Evolutionary conservation across 2,329 filamentous ascomycete genomes (phyloP).

Genomic region (Penicillium sp.): DNA sequence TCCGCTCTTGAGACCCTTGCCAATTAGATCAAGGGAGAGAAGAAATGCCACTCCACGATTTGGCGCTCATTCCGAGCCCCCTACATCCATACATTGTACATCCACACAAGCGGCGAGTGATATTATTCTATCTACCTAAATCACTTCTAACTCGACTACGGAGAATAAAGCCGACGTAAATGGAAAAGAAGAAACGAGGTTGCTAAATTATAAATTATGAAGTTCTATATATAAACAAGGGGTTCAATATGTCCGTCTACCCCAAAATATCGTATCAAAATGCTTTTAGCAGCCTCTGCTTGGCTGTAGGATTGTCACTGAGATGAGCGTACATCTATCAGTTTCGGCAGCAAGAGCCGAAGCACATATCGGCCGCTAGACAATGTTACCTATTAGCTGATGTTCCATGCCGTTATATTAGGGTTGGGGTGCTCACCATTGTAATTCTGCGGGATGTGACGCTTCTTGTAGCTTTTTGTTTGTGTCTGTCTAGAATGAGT

Average conservation of each 20-base stretch:
- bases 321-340: neutral
- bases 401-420: neutral
- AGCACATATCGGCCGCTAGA: constrained; percentile 15
- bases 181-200: neutral
- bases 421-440: neutral
- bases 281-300: neutral
- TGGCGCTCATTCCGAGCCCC: neutral
- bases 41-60: neutral
- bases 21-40: neutral
- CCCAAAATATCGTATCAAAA: neutral
- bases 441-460: neutral
- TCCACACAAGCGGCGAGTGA: neutral
- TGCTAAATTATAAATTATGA: neutral
- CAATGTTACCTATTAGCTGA: neutral
- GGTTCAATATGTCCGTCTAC: neutral
- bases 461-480: neutral
- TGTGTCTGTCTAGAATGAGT: neutral
- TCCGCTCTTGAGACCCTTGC: too few relatives aligned
- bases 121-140: neutral
- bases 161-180: neutral
- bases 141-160: neutral
- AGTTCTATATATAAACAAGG: neutral
- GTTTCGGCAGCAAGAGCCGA: constrained; percentile 15
- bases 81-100: neutral
- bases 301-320: neutral